phyloP scores from a whole-genome alignment of 208 protist species.

The Acanthamoeba lenticulata region DNA sequence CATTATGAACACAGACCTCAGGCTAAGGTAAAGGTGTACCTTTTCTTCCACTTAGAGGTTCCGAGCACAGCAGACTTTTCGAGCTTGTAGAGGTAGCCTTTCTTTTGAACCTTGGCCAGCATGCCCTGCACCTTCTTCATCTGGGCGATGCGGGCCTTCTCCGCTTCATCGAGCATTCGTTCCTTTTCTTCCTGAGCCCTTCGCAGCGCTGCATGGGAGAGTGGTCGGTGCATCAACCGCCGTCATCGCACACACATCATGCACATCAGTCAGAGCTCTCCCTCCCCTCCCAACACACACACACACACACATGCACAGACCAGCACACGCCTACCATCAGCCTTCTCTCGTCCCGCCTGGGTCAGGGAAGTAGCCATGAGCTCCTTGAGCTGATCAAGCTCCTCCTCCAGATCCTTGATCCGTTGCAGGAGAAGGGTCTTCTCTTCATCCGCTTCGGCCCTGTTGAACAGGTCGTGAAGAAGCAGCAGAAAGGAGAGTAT shows the following conservation, averaged over 20 bases:
- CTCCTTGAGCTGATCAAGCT: constrained; percentile 8
- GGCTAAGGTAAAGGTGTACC: background rate
- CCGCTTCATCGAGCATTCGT: background rate
- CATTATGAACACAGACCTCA: too few relatives aligned
- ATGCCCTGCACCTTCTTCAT: constrained; percentile 29
- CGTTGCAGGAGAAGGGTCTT: constrained; percentile 31
- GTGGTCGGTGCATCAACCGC: too few relatives aligned
- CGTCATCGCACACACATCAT: too few relatives aligned
- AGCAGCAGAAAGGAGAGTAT: too few relatives aligned
- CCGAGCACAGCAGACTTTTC: background rate
- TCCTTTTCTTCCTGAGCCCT: background rate
- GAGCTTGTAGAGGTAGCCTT: background rate
- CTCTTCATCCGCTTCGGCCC: background rate
- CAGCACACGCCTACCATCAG: background rate
- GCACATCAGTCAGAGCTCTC: too few relatives aligned
- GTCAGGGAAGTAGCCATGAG: constrained; percentile 3
- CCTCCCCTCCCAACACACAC: too few relatives aligned
- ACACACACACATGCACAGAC: too few relatives aligned
- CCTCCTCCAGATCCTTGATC: constrained; percentile 48
- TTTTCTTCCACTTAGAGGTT: background rate
- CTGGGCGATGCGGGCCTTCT: background rate
- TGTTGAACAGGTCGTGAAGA: too few relatives aligned
- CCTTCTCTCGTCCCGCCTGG: background rate
- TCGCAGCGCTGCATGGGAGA: background rate
- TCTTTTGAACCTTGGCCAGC: constrained; percentile 15